Conservation (phyloP, 2,329 filamentous ascomycete species). For the Penicillium sp. region DNA sequence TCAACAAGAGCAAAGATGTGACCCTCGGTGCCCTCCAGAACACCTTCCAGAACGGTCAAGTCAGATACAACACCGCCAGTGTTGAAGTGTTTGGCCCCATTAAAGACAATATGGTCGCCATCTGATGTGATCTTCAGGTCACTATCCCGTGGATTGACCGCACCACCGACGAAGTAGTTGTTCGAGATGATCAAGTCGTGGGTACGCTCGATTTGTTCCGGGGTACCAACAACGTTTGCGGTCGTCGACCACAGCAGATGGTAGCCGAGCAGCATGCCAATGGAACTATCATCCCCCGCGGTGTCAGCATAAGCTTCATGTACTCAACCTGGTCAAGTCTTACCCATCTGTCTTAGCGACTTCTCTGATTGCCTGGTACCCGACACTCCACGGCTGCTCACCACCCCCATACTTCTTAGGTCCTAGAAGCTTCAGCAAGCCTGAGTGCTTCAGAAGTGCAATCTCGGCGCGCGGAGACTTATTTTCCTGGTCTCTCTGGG, state of each 20-base stretch:
- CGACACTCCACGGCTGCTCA: constrained; percentile 56
- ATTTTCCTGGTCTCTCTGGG: constrained; percentile 52
- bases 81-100: constrained; percentile 66
- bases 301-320: not conserved
- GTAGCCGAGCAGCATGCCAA: constrained; percentile 67
- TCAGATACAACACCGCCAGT: constrained; percentile 68
- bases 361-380: constrained; percentile 61
- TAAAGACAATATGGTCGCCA: constrained; percentile 59
- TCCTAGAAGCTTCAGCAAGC: constrained; percentile 53
- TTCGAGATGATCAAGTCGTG: constrained; percentile 61
- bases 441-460: constrained; percentile 53
- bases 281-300: constrained; percentile 41
- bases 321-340: not conserved
- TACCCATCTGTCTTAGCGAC: constrained; percentile 65
- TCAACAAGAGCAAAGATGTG: constrained; percentile 65
- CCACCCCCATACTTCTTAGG: constrained; percentile 55
- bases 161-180: constrained; percentile 67
- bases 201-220: constrained; percentile 59
- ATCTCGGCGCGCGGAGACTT: constrained; percentile 55
- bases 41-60: constrained; percentile 65
- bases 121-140: constrained; percentile 59
- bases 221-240: constrained; percentile 60
- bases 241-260: constrained; percentile 66
- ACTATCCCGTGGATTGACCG: constrained; percentile 66
- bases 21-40: constrained; percentile 57